phyloP scores from a whole-genome alignment of 83 land plant genomes.

The Picea engelmannii region DNA sequence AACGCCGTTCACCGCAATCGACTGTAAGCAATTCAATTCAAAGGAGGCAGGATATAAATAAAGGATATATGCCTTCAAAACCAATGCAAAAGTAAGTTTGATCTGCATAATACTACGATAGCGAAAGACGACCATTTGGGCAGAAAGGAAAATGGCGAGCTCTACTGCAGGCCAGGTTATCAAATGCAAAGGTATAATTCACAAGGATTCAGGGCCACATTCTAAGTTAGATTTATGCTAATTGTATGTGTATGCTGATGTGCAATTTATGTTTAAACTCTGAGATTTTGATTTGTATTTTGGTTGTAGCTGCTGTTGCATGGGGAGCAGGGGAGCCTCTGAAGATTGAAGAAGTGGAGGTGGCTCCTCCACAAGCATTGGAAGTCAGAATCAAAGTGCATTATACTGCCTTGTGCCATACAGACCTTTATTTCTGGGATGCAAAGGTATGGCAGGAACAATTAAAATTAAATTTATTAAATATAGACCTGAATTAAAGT shows the following conservation, averaged over 20 bases:
- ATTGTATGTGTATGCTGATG: no score
- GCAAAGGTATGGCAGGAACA: slow-evolving; percentile 38
- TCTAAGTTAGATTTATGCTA: no score
- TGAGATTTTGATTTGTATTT: background rate
- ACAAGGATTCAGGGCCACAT: background rate
- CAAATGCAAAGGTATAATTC: slow-evolving; percentile 15
- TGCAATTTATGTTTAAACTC: background rate
- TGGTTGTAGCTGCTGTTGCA: slow-evolving; percentile 51
- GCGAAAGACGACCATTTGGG: no score
- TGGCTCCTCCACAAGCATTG: slow-evolving; percentile 68
- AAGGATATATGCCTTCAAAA: no score
- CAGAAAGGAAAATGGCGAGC: background rate
- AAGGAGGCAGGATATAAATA: no score
- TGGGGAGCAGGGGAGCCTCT: slow-evolving; percentile 79
- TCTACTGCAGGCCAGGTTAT: slow-evolving; percentile 15
- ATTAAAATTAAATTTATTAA: no score
- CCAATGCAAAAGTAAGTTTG: no score
- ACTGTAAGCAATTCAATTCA: no score
- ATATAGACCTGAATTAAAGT: no score
- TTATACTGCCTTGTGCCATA: slow-evolving; percentile 74
- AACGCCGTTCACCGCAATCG: no score
- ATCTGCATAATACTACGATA: no score
- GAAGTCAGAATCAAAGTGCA: slow-evolving; percentile 74
- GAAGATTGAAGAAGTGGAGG: slow-evolving; percentile 72
- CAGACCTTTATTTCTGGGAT: slow-evolving; percentile 81